Base-by-base conservation (phyloP, 208 protist genomes). In the Trypanosoma conorhini region DNA sequence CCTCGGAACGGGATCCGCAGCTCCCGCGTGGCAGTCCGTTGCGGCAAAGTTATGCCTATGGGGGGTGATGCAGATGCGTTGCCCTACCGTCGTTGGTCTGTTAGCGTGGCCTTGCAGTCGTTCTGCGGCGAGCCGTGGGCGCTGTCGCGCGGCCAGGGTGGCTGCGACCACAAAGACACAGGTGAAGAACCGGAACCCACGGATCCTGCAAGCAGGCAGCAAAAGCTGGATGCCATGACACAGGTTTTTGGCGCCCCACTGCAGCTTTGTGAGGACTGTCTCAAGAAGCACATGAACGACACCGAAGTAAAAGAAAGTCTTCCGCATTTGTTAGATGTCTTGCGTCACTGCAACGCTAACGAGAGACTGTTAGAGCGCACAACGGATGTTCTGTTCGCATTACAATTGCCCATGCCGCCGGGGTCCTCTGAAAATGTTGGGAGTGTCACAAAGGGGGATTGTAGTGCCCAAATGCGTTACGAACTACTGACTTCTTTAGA, bases 101-200 rank as follows among this genome's bases (percentile, higher is more conserved):
- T 94, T 69, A 90, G 89, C 56, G 79, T 94, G 19, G 89, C 86
- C 0, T 63, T 94, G 33, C 86, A 92, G 79, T 90, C 86, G 40
- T 94, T 94, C 61, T 63, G 65, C 0, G 86, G 85, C 0, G 89
- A 94, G 75, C 79, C 83, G 44, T 94, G 86, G 89, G 86, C 89
- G 0, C 69, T 93, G 46, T 65, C 61, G 5, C 30, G 28, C 57
- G 33, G 21, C 12, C 24, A 62, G 0, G 33, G n/a, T n/a, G 13
- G 46, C 9, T 51, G 38, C 17, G 4, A 5, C 12, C 21, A 24
- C 21, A 26, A 28, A 4, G 28, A 35, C 24, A 58, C 54, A 28
- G 15, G n/a, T 58, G 61, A 44, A 40, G 19, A 40, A 7, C 31
- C 26, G 42, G 54, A 48, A 21, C 33, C 2, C 7, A 38, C 33